Base-by-base conservation (phyloP, 176 grass and related monocot species). In the Aegilops longissima region DNA sequence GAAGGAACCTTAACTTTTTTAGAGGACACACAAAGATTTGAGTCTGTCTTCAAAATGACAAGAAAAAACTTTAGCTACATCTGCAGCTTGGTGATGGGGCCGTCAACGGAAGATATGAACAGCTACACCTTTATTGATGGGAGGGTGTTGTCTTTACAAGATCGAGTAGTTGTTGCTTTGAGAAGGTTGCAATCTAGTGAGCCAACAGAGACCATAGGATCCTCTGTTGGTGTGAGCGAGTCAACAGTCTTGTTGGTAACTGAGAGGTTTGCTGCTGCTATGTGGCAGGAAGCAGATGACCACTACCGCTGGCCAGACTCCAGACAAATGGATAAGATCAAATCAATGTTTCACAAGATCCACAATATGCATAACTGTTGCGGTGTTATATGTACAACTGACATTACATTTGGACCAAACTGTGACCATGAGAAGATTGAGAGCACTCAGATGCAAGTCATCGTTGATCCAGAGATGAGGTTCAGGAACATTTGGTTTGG, bases 311-410 rank as follows among this genome's bases (percentile, higher is more conserved):
- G 88, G 93, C 88, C 93, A 39, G 49, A 52, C 8, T 44, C 61
- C 34, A 80, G 86, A 5, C 80, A 95, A 81, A 79, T 81, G 79
- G 76, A 70, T 36, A 54, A 49, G 4, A 87, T 89, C 7, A 95
- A 95, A 56, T 76, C 73, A 9, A 90, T 58, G 29, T 92, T 92
- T 83, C 68, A 84, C 31, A 87, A 87, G 61, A 89, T 76, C 65
- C 12, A 74, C 40, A 86, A 80, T 42, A 81, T 95, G 77, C 88
- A 77, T 4, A 95, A 95, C 82, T 95, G 93, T 23, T 95, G 93
- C 18, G 93, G 93, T 12, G 90, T 80, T 73, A 88, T 95, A n/a
- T 86, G 88, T 83, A 84, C 93, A 6, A 91, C 80, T 1, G 88
- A 87, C 77, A 83, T 91, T 42, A 12, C 23, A 49, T 49, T 18